Conservation (phyloP, 2,329 filamentous ascomycete species). For the Cladobotryum protrusum region DNA sequence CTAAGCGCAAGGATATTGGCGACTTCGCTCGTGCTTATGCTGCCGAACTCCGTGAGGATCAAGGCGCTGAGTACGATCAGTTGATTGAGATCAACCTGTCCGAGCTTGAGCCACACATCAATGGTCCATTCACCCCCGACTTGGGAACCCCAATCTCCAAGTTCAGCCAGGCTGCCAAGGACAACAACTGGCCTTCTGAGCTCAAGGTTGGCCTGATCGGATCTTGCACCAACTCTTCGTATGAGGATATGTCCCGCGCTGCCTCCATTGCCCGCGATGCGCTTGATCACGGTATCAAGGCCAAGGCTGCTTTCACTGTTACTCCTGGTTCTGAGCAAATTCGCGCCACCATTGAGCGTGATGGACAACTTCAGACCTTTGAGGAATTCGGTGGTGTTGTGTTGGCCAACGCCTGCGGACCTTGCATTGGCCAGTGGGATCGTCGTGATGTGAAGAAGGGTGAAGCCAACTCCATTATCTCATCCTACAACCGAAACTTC, state of each 20-base stretch:
- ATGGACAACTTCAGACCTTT: constrained; percentile 88
- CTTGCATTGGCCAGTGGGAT: constrained; percentile 94
- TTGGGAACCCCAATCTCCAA: constrained; percentile 96
- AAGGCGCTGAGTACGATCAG: constrained; percentile 92
- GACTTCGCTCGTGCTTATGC: constrained; percentile 83
- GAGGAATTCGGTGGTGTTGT: constrained; percentile 95
- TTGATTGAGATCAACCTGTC: constrained; percentile 93
- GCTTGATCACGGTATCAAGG: constrained; percentile 85
- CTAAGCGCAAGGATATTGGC: constrained; percentile 84
- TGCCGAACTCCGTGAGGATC: constrained; percentile 77
- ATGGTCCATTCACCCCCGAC: constrained; percentile 98
- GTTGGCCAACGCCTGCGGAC: constrained; percentile 89
- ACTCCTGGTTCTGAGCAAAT: constrained; percentile 97
- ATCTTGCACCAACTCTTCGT: constrained; percentile 90
- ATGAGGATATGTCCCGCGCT: constrained; percentile 87
- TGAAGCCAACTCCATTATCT: constrained; percentile 91
- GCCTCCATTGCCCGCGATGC: constrained; percentile 90
- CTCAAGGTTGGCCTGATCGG: constrained; percentile 96
- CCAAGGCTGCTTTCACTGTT: constrained; percentile 88
- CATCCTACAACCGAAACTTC: constrained; percentile 99
- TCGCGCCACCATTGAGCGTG: constrained; percentile 82
- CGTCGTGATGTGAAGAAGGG: constrained; percentile 91
- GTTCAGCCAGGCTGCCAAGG: constrained; percentile 89
- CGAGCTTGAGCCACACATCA: constrained; percentile 95
- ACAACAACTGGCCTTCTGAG: constrained; percentile 93